Evolutionary conservation across 2,329 filamentous ascomycete species (phyloP).

Genomic region (Alternaria incomplexa): DNA sequence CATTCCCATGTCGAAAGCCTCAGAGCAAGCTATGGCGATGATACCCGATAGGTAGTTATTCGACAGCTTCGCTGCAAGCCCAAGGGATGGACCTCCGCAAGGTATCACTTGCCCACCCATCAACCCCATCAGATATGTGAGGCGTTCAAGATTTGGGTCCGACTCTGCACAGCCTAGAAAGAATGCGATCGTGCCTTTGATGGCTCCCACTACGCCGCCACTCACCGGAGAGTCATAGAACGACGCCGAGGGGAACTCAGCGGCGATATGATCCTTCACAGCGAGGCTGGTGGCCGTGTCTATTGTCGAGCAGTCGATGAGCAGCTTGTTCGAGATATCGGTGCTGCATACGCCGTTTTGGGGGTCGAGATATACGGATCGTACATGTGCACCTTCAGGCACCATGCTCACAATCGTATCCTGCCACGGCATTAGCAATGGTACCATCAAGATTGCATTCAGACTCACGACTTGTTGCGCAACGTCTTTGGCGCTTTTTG

Average conservation of each 20-base stretch:
- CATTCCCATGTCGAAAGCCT: constrained; percentile 68
- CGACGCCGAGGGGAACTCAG: constrained; percentile 49
- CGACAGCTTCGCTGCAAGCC: constrained; percentile 64
- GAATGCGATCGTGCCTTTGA: constrained; percentile 60
- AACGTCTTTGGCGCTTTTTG: constrained; percentile 55
- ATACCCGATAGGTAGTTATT: constrained; percentile 68
- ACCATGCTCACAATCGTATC: constrained; percentile 61
- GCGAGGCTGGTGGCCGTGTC: constrained; percentile 59
- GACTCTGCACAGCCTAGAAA: constrained; percentile 60
- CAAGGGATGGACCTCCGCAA: constrained; percentile 62
- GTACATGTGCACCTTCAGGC: constrained; percentile 60
- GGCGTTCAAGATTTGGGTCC: constrained; percentile 52
- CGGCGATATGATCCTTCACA: constrained; percentile 50
- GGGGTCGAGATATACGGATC: constrained; percentile 57
- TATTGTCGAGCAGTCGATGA: constrained; percentile 64
- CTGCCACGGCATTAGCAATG: too few relatives aligned
- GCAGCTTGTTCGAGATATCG: constrained; percentile 52
- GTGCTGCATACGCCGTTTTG: constrained; percentile 52
- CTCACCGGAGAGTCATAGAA: constrained; percentile 63
- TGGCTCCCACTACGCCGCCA: constrained; percentile 60
- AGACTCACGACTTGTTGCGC: constrained; percentile 58
- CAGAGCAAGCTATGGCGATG: constrained; percentile 64
- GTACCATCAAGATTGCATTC: too few relatives aligned
- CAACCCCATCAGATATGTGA: constrained; percentile 54
- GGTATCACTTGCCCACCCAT: constrained; percentile 63